Base-by-base conservation (phyloP, 805 yeast species). In the Clavispora carvajalis region DNA sequence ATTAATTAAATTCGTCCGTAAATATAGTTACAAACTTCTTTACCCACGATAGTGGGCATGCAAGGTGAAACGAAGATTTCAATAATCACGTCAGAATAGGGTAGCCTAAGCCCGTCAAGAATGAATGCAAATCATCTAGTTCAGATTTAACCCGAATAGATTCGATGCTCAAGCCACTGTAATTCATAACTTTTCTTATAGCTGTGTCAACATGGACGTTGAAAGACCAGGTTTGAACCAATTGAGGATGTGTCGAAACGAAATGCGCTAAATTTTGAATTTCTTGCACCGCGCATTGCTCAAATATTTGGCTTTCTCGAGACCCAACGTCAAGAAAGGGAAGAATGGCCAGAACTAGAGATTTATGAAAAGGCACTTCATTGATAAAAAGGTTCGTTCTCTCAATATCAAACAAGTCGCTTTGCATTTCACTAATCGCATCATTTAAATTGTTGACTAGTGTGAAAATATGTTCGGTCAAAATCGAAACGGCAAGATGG, bases 191-290 rank as follows among this genome's bases (percentile, higher is more conserved):
- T 30, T 45, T 49, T 19, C 49, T 37, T 7, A 49, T 43, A 15
- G 48, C 50, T 2, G 50, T 39, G 38, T 49, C 52, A 29, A 49
- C 25, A 19, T 48, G 52, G 17, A 37, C 42, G n/a, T 44, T 43
- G 23, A 34, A 44, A 13, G 41, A 34, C 49, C 49, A 47, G 5
- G 37, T n/a, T 15, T 22, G n/a, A 5, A 39, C 13, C 17, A 39
- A 9, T 10, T 22, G 12, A 7, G 19, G 21, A 22, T 39, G 23
- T 12, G 29, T 13, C 9, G 15, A 11, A 8, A 40, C 31, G 9
- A 36, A 28, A 7, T 24, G 18, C 2, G 38, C 15, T 10, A 29
- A 28, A 8, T 24, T 25, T 12, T 30, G 21, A 8, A 40, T 23
- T n/a, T 37, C 36, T n/a, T 11, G 25, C 22, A 30, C 21, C 13